phyloP scores from a whole-genome alignment of 2,329 filamentous ascomycete genomes.

The Fusarium camptoceras region DNA sequence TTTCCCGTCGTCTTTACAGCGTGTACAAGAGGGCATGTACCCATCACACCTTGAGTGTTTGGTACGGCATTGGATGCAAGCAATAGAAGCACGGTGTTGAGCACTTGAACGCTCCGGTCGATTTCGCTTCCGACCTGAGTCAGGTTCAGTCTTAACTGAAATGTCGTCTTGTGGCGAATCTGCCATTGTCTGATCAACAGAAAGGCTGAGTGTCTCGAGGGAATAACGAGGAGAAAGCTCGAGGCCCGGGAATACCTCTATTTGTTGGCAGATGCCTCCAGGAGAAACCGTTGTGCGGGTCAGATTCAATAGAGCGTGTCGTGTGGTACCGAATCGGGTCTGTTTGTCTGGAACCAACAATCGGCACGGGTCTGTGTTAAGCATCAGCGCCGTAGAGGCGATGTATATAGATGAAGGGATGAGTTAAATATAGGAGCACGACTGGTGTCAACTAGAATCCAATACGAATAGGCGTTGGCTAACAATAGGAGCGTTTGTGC shows the following conservation, averaged over 20 bases:
- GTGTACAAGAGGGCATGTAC: conserved; percentile 28
- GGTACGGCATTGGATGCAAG: conserved; percentile 39
- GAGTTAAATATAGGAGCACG: background rate
- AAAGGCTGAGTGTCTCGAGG: background rate
- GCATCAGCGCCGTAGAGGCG: background rate
- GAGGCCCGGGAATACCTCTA: background rate
- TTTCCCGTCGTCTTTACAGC: conserved; percentile 33
- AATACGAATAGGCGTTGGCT: conserved; percentile 4
- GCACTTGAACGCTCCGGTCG: conserved; percentile 28
- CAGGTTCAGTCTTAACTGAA: conserved; percentile 7
- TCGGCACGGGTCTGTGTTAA: conserved; percentile 8
- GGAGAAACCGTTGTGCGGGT: background rate
- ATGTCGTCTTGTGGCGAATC: conserved; percentile 9
- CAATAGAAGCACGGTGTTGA: conserved; percentile 36
- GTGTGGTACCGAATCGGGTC: conserved; percentile 4
- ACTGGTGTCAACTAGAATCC: background rate
- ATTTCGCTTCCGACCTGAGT: conserved; percentile 16
- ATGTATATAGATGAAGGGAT: background rate
- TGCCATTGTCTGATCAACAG: conserved; percentile 28
- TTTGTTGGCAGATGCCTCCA: conserved; percentile 12
- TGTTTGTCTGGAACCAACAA: conserved; percentile 21
- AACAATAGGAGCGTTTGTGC: conserved; percentile 3
- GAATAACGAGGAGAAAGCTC: conserved; percentile 2
- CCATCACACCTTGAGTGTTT: conserved; percentile 43
- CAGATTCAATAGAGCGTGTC: conserved; percentile 10